phyloP scores from a whole-genome alignment of 257 asterid species.

The Ocimum tenuiflorum region DNA sequence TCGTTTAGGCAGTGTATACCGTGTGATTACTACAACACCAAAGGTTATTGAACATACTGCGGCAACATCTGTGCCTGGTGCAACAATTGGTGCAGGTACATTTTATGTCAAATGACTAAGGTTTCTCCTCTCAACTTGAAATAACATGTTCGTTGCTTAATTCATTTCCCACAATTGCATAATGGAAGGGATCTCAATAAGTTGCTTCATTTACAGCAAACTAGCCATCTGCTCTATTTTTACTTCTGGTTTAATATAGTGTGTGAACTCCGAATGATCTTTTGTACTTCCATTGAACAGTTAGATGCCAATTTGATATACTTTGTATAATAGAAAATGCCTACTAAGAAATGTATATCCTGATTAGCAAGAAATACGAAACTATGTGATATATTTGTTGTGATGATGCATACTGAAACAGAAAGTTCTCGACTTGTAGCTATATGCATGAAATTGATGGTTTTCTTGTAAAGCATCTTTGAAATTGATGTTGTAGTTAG shows the following conservation, averaged over 20 bases:
- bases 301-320: not conserved
- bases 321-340: not conserved
- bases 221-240: not conserved
- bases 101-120: not conserved
- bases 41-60: slow-evolving; percentile 31
- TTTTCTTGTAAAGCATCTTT: not conserved
- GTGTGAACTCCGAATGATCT: not conserved
- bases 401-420: not conserved
- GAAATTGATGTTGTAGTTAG: not conserved
- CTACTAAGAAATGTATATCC: too few relatives aligned
- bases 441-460: not conserved
- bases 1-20: slow-evolving; percentile 47
- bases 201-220: not conserved
- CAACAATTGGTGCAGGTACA: slow-evolving; percentile 38
- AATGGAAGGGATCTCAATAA: not conserved
- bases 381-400: not conserved
- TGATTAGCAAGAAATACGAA: not conserved
- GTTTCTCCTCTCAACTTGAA: not conserved
- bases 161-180: not conserved
- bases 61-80: slow-evolving; percentile 30
- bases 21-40: slow-evolving; percentile 63
- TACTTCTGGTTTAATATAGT: not conserved
- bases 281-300: not conserved
- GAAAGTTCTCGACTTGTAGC: not conserved
- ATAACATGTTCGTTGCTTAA: not conserved